These are phyloP conservation scores for Mucor racemosus DNA, from an alignment of 371 early-diverging fungal species.

Conservation along the genomic window DNA sequence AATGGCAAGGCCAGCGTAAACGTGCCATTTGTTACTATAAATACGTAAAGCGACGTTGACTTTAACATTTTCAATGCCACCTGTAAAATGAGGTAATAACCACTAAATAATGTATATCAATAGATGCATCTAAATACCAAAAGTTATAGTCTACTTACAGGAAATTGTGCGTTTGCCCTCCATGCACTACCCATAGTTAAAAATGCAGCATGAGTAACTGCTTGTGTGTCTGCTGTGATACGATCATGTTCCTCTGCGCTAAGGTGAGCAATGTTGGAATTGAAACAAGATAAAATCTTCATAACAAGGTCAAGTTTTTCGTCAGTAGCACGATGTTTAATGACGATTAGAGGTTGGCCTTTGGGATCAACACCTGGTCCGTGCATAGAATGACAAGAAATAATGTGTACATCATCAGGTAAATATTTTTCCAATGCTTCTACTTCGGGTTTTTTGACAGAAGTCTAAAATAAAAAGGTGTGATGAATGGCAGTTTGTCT, in stretches of 20 bases:
- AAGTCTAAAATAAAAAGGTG: conserved; percentile 62
- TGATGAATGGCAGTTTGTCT: no score
- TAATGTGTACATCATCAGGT: conserved; percentile 89
- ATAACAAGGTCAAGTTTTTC: conserved; percentile 66
- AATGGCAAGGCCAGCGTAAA: conserved; percentile 93
- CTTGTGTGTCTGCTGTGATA: conserved; percentile 97
- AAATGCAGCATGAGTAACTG: conserved; percentile 95
- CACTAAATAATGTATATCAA: conserved; percentile 55
- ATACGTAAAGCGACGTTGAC: conserved; percentile 91
- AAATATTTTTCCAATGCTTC: conserved; percentile 84
- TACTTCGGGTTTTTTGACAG: conserved; percentile 94
- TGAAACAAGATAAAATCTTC: conserved; percentile 71
- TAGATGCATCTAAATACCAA: background rate
- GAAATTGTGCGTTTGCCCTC: conserved; percentile 80
- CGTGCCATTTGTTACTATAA: conserved; percentile 96
- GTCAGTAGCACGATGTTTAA: conserved; percentile 74
- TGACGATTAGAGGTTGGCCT: conserved; percentile 88
- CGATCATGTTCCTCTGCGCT: conserved; percentile 87
- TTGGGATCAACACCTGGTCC: conserved; percentile 88
- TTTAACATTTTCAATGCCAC: conserved; percentile 96
- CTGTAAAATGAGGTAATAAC: conserved; percentile 85
- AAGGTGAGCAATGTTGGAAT: conserved; percentile 81
- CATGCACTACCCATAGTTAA: conserved; percentile 95
- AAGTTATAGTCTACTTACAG: conserved; percentile 54
- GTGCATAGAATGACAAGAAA: conserved; percentile 95